phyloP scores from a whole-genome alignment of 495 filamentous ascomycete genomes.

The Cenococcum geophilum region DNA sequence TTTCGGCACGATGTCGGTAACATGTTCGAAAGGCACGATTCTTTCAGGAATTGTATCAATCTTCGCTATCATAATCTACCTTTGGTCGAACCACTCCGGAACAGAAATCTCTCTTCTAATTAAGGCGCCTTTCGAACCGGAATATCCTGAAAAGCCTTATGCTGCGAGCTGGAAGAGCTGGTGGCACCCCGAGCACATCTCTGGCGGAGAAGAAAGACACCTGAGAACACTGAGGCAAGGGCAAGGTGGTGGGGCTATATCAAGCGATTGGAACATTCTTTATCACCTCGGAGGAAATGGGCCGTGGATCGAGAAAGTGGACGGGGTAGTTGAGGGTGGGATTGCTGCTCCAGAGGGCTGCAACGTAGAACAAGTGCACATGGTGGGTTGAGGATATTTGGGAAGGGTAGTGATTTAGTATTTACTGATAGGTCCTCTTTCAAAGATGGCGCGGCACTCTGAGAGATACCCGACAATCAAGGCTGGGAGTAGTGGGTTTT shows the following conservation, averaged over 20 bases:
- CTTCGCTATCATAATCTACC: too few relatives aligned
- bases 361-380: conserved; percentile 51
- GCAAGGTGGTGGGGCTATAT: conserved; percentile 12
- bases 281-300: conserved; percentile 56
- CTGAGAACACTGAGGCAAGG: not conserved
- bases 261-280: conserved; percentile 47
- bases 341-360: conserved; percentile 47
- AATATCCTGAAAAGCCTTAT: conserved; percentile 17
- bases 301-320: conserved; percentile 52
- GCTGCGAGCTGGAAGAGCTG: conserved; percentile 28
- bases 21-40: too few relatives aligned
- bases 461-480: conserved; percentile 53
- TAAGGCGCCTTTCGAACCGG: too few relatives aligned
- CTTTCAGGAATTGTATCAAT: too few relatives aligned
- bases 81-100: too few relatives aligned
- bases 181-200: conserved; percentile 30
- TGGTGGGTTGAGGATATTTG: conserved; percentile 41
- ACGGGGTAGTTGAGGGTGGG: conserved; percentile 39
- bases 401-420: conserved; percentile 5
- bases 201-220: not conserved
- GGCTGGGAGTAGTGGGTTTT: conserved; percentile 47
- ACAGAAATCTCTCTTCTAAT: too few relatives aligned
- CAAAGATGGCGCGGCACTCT: conserved; percentile 53
- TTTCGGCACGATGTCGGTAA: too few relatives aligned
- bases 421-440: conserved; percentile 12